phyloP scores from a whole-genome alignment of 768 basidiomycete species.

The Gyrodon lividus region DNA sequence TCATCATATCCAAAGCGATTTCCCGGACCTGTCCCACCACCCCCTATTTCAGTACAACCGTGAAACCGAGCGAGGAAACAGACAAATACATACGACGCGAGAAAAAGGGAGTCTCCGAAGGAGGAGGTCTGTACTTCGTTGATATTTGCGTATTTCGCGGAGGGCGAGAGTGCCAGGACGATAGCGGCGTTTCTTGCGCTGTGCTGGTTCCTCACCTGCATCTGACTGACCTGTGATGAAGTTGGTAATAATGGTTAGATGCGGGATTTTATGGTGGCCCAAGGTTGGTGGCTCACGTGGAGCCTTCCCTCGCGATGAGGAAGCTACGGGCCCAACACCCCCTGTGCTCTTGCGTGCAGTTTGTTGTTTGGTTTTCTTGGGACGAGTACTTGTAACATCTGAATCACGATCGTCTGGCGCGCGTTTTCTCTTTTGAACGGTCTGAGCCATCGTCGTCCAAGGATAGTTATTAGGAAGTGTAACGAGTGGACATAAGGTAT shows the following conservation, averaged over 20 bases:
- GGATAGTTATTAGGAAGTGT: not conserved
- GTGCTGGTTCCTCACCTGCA: conserved; percentile 24
- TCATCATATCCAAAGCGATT: conserved; percentile 88
- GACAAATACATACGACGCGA: conserved; percentile 65
- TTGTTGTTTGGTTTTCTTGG: conserved; percentile 48
- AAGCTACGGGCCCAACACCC: conserved; percentile 39
- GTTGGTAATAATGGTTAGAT: conserved; percentile 9
- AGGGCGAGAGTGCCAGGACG: conserved; percentile 89
- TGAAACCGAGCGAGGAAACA: not conserved
- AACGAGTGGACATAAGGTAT: not conserved
- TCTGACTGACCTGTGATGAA: conserved; percentile 20
- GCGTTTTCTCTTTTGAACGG: conserved; percentile 52
- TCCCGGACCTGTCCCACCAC: conserved; percentile 79
- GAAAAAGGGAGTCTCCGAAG: conserved; percentile 89
- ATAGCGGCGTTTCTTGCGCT: conserved; percentile 62
- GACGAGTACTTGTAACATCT: conserved; percentile 26
- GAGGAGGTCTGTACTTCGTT: conserved; percentile 88
- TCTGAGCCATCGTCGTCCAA: conserved; percentile 58
- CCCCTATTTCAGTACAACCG: conserved; percentile 1
- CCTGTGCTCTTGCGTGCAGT: conserved; percentile 90
- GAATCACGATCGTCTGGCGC: conserved; percentile 34
- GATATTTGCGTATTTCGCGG: conserved; percentile 91
- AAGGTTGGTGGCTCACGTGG: conserved; percentile 22
- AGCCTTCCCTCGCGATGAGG: conserved; percentile 25
- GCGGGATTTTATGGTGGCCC: conserved; percentile 3